A percentile compares a stretch with the other conserved stretches of the same genome.
Evolutionary conservation across 345 rosid species (phyloP).

Genomic region (Garcia nutans): DNA sequence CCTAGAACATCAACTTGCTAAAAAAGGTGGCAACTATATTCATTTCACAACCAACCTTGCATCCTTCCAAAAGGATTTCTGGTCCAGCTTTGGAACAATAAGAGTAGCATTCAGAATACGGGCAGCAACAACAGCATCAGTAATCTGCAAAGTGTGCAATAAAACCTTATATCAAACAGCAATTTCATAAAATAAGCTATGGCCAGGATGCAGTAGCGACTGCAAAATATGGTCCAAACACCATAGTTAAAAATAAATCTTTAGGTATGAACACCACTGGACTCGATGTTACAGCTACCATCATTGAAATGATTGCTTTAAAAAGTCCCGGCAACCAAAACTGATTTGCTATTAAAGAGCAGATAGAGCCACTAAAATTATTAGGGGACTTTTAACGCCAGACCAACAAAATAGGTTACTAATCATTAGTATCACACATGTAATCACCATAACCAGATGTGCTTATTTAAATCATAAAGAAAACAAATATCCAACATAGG

Average conservation of each 20-base stretch:
- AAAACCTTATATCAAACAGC: conserved; percentile 13
- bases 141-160: conserved; percentile 53
- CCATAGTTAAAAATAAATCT: neutral
- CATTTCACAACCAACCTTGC: conserved; percentile 57
- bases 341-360: neutral
- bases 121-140: conserved; percentile 99
- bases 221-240: neutral
- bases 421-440: too few species aligned
- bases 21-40: neutral
- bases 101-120: conserved; percentile 94
- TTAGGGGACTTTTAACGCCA: too few species aligned
- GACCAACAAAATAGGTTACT: too few species aligned
- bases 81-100: conserved; percentile 92
- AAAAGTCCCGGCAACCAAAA: neutral
- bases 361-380: neutral
- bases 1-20: neutral
- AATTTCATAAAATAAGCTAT: neutral
- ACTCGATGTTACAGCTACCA: neutral
- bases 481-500: too few species aligned
- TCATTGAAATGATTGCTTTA: neutral
- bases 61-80: conserved; percentile 97
- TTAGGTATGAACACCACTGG: neutral
- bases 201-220: conserved; percentile 1
- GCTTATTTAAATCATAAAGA: too few species aligned
- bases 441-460: too few species aligned